Percentiles rank a stretch among this genome's conserved stretches.
phyloP scores from a whole-genome alignment of 2,329 filamentous ascomycete species.

The Penicillium sp. region DNA sequence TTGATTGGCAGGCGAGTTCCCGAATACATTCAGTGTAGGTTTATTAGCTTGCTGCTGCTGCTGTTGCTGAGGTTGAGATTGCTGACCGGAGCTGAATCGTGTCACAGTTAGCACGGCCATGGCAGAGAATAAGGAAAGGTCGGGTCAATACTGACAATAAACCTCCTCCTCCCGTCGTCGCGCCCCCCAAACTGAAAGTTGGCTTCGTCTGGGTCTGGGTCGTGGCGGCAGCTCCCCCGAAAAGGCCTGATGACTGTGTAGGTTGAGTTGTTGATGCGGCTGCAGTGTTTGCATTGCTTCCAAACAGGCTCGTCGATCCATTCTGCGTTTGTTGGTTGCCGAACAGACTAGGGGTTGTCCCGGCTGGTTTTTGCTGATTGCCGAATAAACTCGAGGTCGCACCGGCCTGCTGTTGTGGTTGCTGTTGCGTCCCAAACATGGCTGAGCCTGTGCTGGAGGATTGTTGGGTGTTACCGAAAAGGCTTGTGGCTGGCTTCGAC shows the following conservation, averaged over 20 bases:
- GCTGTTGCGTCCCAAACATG: constrained; percentile 25
- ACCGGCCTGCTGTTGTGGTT: constrained; percentile 22
- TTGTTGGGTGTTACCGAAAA: constrained; percentile 31
- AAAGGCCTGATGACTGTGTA: constrained; percentile 2
- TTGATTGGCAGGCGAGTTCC: constrained; percentile 26
- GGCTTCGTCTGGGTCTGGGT: constrained; percentile 33
- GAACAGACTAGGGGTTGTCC: neutral
- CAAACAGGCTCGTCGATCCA: neutral
- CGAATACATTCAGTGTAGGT: constrained; percentile 37
- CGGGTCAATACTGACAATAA: constrained; percentile 29
- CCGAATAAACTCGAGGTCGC: too few relatives aligned
- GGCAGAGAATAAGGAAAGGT: neutral
- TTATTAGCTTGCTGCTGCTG: constrained; percentile 42
- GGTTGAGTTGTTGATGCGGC: constrained; percentile 27
- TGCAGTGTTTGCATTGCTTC: constrained; percentile 13
- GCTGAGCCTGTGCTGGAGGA: constrained; percentile 25
- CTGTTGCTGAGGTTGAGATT: constrained; percentile 21
- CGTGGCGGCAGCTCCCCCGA: constrained; percentile 19
- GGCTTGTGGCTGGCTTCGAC: constrained; percentile 27
- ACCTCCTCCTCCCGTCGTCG: constrained; percentile 23
- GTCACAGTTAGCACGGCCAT: neutral
- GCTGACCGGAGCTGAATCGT: constrained; percentile 17
- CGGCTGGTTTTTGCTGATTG: constrained; percentile 13
- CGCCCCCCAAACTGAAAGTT: constrained; percentile 27
- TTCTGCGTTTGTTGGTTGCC: neutral